Conservation (phyloP, 1,139 yeast genomes). For the Geotrichum europaeum region DNA sequence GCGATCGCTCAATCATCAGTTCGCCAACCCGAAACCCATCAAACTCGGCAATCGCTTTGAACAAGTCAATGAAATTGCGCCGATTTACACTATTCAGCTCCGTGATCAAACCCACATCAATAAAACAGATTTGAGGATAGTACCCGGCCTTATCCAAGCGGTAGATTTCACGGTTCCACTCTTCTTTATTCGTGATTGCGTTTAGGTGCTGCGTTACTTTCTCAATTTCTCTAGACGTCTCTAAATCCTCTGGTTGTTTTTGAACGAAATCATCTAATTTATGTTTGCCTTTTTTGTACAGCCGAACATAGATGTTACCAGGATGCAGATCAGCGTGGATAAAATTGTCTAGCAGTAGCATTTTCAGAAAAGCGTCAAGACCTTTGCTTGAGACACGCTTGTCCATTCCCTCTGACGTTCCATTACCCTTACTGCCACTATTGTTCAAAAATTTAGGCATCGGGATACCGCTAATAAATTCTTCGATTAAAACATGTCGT, state of each 20-base stretch:
- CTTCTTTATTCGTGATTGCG: conserved; percentile 34
- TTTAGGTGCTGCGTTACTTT: conserved; percentile 34
- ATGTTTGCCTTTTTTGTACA: conserved; percentile 41
- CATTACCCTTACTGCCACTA: conserved; percentile 41
- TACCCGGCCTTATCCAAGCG: conserved; percentile 55
- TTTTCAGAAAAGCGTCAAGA: conserved; percentile 82
- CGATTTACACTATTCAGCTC: conserved; percentile 75
- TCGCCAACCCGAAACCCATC: conserved; percentile 95
- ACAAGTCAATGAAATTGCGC: conserved; percentile 79
- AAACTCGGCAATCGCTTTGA: conserved; percentile 81
- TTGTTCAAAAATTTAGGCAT: conserved; percentile 58
- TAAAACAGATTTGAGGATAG: conserved; percentile 81
- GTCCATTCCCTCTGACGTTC: conserved; percentile 40
- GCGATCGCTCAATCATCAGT: conserved; percentile 86
- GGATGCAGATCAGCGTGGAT: conserved; percentile 96
- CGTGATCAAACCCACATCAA: conserved; percentile 90
- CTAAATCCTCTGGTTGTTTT: conserved; percentile 21
- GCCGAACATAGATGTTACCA: conserved; percentile 83
- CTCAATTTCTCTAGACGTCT: conserved; percentile 24
- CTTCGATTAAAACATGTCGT: conserved; percentile 76
- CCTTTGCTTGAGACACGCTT: conserved; percentile 81
- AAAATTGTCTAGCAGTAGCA: conserved; percentile 88
- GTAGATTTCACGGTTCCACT: conserved; percentile 49
- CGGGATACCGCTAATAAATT: conserved; percentile 74
- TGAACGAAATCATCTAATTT: conserved; percentile 13